A percentile compares a stretch with the other conserved stretches of the same genome.
These are phyloP conservation scores for Elaeagnus macrophylla DNA, from an alignment of 306 rosid species.

Conservation along the genomic window DNA sequence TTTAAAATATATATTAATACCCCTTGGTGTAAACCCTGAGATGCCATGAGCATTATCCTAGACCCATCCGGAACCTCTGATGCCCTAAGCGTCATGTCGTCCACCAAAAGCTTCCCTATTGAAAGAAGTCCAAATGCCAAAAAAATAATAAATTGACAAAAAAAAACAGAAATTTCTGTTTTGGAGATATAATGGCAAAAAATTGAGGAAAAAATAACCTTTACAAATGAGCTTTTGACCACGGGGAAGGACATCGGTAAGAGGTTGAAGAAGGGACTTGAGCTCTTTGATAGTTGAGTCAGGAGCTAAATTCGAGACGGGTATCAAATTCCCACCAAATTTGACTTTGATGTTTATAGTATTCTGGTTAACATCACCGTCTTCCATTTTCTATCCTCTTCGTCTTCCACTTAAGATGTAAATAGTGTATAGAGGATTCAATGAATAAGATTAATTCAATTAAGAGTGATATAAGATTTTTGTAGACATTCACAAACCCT, in stretches of 20 bases:
- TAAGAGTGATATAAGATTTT: no score
- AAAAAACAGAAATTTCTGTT: background rate
- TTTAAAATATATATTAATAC: no score
- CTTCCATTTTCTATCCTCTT: constrained; percentile 29
- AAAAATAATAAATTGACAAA: background rate
- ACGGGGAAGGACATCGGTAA: constrained; percentile 80
- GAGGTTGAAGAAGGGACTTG: constrained; percentile 66
- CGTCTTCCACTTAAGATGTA: background rate
- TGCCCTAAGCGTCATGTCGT: constrained; percentile 47
- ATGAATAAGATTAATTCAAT: no score
- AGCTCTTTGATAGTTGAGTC: constrained; percentile 60
- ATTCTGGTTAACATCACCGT: background rate
- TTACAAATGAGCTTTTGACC: constrained; percentile 92
- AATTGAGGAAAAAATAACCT: constrained; percentile 27
- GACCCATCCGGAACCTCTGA: constrained; percentile 57
- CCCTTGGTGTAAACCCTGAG: constrained; percentile 96
- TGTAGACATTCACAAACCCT: no score
- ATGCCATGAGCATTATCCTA: constrained; percentile 85
- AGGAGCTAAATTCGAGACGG: constrained; percentile 41
- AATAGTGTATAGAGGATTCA: no score
- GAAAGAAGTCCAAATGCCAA: constrained; percentile 17
- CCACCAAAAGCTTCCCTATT: constrained; percentile 81
- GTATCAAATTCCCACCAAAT: constrained; percentile 50
- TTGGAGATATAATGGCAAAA: no score
- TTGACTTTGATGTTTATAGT: constrained; percentile 46